Evolutionary conservation across 345 rosid genomes (phyloP).

Genomic region (Odontarrhena argentea): DNA sequence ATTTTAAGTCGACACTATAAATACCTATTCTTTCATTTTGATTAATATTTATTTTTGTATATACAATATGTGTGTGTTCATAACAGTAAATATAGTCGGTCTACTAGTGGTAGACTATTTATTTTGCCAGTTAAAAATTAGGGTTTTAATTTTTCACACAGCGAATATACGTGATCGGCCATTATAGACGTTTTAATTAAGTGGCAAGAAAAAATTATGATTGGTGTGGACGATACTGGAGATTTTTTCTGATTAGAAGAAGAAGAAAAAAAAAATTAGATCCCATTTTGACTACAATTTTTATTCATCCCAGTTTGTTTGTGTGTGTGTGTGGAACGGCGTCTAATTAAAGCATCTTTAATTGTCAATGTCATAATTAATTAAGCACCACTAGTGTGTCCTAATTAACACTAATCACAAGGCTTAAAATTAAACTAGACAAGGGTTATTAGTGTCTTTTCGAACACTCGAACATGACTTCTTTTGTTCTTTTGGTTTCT

Average conservation of each 20-base stretch:
- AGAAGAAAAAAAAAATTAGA: slow-evolving; percentile 1
- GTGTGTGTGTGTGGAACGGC: slow-evolving; percentile 21
- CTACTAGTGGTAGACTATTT: too few species aligned
- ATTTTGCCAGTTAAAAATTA: too few species aligned
- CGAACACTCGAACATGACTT: slow-evolving; percentile 25
- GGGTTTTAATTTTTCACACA: too few species aligned
- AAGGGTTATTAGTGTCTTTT: slow-evolving; percentile 37
- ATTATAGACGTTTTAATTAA: too few species aligned
- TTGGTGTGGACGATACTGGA: too few species aligned
- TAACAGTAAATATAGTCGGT: too few species aligned
- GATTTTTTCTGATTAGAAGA: slow-evolving; percentile 6
- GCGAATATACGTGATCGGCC: too few species aligned
- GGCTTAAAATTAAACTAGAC: slow-evolving; percentile 29
- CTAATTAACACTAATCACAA: slow-evolving; percentile 31
- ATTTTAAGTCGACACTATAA: too few species aligned
- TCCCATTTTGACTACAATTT: slow-evolving; percentile 33
- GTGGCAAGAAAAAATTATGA: too few species aligned
- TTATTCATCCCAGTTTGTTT: neutral
- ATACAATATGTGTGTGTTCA: too few species aligned
- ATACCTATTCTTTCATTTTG: too few species aligned
- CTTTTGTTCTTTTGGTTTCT: slow-evolving; percentile 23
- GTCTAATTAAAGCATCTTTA: neutral
- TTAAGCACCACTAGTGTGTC: slow-evolving; percentile 10
- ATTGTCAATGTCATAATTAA: slow-evolving; percentile 19
- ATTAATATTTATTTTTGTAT: too few species aligned